Percentiles rank a stretch among this genome's conserved stretches.
phyloP scores from a whole-genome alignment of 768 basidiomycete species.

The Naematelia encephala region DNA sequence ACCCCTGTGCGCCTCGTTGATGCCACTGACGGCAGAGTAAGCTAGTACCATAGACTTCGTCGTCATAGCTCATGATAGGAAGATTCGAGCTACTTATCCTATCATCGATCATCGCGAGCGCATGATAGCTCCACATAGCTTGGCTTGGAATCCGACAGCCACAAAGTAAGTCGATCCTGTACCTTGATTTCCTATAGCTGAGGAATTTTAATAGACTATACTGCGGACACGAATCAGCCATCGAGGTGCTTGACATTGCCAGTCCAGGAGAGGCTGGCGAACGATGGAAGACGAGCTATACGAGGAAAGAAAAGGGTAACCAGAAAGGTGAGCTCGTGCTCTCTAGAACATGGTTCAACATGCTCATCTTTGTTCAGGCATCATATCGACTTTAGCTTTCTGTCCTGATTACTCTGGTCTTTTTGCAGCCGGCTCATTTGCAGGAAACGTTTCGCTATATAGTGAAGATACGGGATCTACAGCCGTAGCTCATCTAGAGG shows the following conservation, averaged over 20 bases:
- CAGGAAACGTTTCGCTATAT: slow-evolving; percentile 51
- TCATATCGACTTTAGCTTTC: slow-evolving; percentile 80
- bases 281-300: slow-evolving; percentile 66
- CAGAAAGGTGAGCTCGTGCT: slow-evolving; percentile 64
- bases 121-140: slow-evolving; percentile 76
- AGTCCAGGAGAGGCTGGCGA: slow-evolving; percentile 64
- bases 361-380: slow-evolving; percentile 56
- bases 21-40: slow-evolving; percentile 68
- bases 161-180: slow-evolving; percentile 57
- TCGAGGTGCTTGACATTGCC: slow-evolving; percentile 77
- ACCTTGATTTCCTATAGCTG: not conserved
- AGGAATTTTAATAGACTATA: slow-evolving; percentile 60
- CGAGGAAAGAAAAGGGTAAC: slow-evolving; percentile 75
- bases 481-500: slow-evolving; percentile 64
- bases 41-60: slow-evolving; percentile 3
- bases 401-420: slow-evolving; percentile 62
- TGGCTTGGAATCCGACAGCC: slow-evolving; percentile 70
- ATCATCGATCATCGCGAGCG: slow-evolving; percentile 94
- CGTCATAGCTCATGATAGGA: not conserved
- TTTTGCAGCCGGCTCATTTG: slow-evolving; percentile 76
- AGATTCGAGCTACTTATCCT: slow-evolving; percentile 86
- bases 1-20: slow-evolving; percentile 81
- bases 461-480: slow-evolving; percentile 58
- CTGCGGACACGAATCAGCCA: slow-evolving; percentile 79
- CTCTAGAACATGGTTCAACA: not conserved